Percentiles rank a stretch among this genome's conserved stretches.
phyloP scores from a whole-genome alignment of 257 asterid species.

The Pogostemon cablin region DNA sequence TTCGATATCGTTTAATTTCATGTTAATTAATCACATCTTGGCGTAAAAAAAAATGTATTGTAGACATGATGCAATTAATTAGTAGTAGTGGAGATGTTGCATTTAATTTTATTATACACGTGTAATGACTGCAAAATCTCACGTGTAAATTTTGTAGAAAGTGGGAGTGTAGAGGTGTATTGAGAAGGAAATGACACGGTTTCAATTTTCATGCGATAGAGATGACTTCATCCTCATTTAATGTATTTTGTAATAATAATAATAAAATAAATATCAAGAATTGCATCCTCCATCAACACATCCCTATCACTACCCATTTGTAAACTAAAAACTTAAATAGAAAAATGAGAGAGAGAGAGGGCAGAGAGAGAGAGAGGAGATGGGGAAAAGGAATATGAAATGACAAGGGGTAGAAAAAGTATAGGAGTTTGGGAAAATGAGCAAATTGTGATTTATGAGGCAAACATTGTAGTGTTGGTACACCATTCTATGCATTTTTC shows the following conservation, averaged over 20 bases:
- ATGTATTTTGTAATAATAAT: constrained; percentile 35
- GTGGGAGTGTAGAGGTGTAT: constrained; percentile 23
- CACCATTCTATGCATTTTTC: constrained; percentile 46
- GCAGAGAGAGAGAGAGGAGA: constrained; percentile 26
- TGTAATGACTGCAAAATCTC: background rate
- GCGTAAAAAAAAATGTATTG: no score
- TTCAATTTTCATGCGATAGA: constrained; percentile 42
- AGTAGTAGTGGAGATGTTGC: no score
- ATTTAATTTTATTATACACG: no score
- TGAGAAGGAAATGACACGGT: constrained; percentile 31
- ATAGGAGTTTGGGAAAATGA: constrained; percentile 47
- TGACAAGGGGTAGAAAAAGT: constrained; percentile 50
- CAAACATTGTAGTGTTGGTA: constrained; percentile 42
- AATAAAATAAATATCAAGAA: constrained; percentile 22
- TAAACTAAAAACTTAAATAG: constrained; percentile 50
- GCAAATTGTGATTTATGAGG: constrained; percentile 44
- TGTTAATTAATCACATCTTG: no score
- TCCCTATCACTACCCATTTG: constrained; percentile 47
- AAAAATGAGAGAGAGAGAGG: constrained; percentile 30
- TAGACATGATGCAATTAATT: no score
- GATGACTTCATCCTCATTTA: constrained; percentile 46
- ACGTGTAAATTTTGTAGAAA: background rate
- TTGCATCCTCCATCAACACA: constrained; percentile 45
- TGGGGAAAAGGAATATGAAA: constrained; percentile 32
- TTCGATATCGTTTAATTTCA: no score